Base-by-base conservation (phyloP, 73 alveolate species). In the Diophrys sp. region DNA sequence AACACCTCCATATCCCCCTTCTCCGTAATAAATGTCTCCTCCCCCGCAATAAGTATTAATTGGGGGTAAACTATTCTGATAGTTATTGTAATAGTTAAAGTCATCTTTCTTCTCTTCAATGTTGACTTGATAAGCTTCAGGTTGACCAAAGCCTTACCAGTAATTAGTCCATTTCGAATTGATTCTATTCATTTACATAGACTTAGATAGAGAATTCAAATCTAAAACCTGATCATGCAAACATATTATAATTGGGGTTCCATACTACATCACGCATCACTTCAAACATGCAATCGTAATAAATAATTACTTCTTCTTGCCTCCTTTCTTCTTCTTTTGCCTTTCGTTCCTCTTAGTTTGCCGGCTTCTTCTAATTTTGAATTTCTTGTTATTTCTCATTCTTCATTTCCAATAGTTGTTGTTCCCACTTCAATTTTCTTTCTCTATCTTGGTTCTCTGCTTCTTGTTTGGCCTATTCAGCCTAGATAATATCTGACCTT, bases 201-300 rank as follows among this genome's bases (percentile, higher is more conserved):
- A 96, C 94, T 28, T 93, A 32, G 44, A 97, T 85, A 33, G 99
- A 99, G 87, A 91, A 94, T 74, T 95, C 96, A 53, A 92, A 94
- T 54, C 99, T 98, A 82, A 97, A 97, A 14, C 98, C 99, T 71
- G 96, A 74, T 27, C 94, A 55, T 30, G 99, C 99, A 75, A 95
- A 80, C 99, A 97, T 97, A 85, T 97, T 92, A 80, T 95, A 97
- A 14, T 80, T 85, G 28, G 69, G 66, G 79, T 94, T 97, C 99
- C 99, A 97, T 54, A 90, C 95, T 24, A 95, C 97, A 80, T 97
- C 99, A 57, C 96, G 77, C 23, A 96, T 95, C 25, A 92, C 67
- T 67, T 97, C 99, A 18, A 44, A 44, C 62, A 11, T 62, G 26
- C 72, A 62, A 62, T 62, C 30, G 30, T 8, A 53, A 53, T 53